phyloP scores from a whole-genome alignment of 2,329 filamentous ascomycete genomes.

The Colletotrichum sidae region DNA sequence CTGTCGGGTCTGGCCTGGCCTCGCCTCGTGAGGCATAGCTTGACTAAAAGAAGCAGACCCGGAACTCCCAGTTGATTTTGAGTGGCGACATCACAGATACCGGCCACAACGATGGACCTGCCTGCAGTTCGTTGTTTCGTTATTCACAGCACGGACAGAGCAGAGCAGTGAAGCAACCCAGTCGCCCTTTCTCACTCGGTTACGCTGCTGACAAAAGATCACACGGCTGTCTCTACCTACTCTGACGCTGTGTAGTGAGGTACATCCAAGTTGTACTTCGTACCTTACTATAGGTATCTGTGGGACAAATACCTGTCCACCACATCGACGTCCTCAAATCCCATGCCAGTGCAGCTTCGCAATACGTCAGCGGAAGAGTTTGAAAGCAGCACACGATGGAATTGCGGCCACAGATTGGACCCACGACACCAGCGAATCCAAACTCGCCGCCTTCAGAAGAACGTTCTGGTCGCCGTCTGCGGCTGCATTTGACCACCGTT shows the following conservation, averaged over 20 bases:
- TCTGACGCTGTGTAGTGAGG: conserved; percentile 10
- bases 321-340: conserved; percentile 4
- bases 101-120: no score
- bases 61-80: no score
- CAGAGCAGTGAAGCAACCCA: background rate
- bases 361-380: conserved; percentile 28
- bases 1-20: no score
- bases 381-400: conserved; percentile 3
- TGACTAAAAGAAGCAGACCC: no score
- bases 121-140: no score
- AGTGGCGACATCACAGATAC: no score
- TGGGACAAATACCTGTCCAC: conserved; percentile 15
- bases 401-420: conserved; percentile 3
- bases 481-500: conserved; percentile 1
- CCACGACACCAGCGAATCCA: background rate
- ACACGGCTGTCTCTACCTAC: background rate
- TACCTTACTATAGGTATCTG: background rate
- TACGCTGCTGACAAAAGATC: conserved; percentile 25
- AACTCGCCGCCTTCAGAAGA: background rate
- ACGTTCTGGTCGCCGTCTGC: conserved; percentile 5
- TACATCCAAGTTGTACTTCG: conserved; percentile 5
- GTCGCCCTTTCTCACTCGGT: background rate
- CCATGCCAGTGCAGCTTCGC: conserved; percentile 6
- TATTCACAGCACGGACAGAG: background rate
- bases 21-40: no score